Evolutionary conservation across 345 rosid genomes (phyloP), one percentile per base, ranked within the genome.

Genomic region (Moricandia moricandioides): DNA sequence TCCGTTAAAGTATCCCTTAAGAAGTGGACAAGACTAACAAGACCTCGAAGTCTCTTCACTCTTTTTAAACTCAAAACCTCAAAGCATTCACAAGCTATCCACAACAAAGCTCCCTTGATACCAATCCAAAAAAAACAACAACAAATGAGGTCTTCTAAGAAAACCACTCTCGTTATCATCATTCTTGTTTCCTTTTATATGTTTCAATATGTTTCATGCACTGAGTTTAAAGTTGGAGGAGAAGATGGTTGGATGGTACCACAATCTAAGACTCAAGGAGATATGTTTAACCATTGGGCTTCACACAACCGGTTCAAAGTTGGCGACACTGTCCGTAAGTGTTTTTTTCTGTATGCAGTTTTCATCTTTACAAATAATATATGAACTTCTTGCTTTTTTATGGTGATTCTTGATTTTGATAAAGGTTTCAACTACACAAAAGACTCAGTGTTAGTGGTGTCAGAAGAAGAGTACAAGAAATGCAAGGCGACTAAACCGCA

Each of bases 221-320:
- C 69, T 24, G 88, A 91, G 72, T 86, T 80, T 78, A 81, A 84
- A 58, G 93, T 87, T 40, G 92, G 89, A 8, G 98, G 85, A 8
- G 75, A 76, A 4, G 68, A 83, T 58, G 96, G 96, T 5, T 93
- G 98, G 98, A 64, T 55, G 64, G 84, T 87, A 24, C 97, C 88
- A 56, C 83, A 83, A 2, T 47, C 52, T n/a, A 84, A 51, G 69
- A 81, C 78, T 45, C 83, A 73, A 74, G 75, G 40, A 56, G 83
- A 79, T 39, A 3, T 79, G 68, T 93, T 84, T 85, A 93, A 93
- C 72, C 62, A 83, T 18, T 93, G 97, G 97, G 97, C 97, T 8
- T 88, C 97, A 11, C 60, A 77, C 6, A 86, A 91, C 72, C 87
- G 97, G 67, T 91, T 93, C 79, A 83, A 83, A 75, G 77, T 85